These are phyloP conservation scores for Phylloboletellus chloephorus DNA, from an alignment of 1,284 basidiomycete species.

Conservation along the genomic window DNA sequence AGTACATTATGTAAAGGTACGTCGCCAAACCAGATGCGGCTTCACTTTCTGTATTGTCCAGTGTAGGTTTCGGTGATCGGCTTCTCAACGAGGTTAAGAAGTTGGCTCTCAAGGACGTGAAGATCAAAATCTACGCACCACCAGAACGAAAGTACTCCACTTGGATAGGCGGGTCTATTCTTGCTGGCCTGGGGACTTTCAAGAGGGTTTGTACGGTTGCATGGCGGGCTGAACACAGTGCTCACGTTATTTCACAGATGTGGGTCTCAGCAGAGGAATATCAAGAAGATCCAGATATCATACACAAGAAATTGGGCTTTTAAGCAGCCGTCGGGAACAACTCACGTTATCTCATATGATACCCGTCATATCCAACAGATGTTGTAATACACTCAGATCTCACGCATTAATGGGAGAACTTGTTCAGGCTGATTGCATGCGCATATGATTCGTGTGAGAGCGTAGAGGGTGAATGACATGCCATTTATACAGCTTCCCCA, in stretches of 20 bases:
- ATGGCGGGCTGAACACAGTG: slow-evolving; percentile 2
- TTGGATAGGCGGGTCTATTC: slow-evolving; percentile 97
- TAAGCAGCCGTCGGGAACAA: slow-evolving; percentile 29
- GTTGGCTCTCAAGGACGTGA: slow-evolving; percentile 93
- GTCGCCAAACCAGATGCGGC: slow-evolving; percentile 3
- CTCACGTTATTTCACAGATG: slow-evolving; percentile 56
- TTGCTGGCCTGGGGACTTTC: slow-evolving; percentile 94
- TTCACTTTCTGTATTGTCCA: slow-evolving; percentile 9
- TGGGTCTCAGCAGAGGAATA: slow-evolving; percentile 99
- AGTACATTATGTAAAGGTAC: slow-evolving; percentile 90
- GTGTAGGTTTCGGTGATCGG: slow-evolving; percentile 89
- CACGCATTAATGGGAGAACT: slow-evolving; percentile 32
- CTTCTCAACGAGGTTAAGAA: slow-evolving; percentile 95
- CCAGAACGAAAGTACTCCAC: slow-evolving; percentile 99
- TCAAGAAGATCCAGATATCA: slow-evolving; percentile 97
- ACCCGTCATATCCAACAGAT: slow-evolving; percentile 29
- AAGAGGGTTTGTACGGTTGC: slow-evolving; percentile 72
- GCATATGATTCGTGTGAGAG: slow-evolving; percentile 42
- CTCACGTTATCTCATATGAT: slow-evolving; percentile 22
- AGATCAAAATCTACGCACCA: slow-evolving; percentile 99
- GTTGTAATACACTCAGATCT: slow-evolving; percentile 32
- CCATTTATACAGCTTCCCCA: slow-evolving; percentile 39
- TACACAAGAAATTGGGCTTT: slow-evolving; percentile 87
- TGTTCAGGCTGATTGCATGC: slow-evolving; percentile 34
- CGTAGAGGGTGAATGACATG: slow-evolving; percentile 33